Conservation (phyloP, 2,329 filamentous ascomycete species). For the Hypomyces perniciosus region DNA sequence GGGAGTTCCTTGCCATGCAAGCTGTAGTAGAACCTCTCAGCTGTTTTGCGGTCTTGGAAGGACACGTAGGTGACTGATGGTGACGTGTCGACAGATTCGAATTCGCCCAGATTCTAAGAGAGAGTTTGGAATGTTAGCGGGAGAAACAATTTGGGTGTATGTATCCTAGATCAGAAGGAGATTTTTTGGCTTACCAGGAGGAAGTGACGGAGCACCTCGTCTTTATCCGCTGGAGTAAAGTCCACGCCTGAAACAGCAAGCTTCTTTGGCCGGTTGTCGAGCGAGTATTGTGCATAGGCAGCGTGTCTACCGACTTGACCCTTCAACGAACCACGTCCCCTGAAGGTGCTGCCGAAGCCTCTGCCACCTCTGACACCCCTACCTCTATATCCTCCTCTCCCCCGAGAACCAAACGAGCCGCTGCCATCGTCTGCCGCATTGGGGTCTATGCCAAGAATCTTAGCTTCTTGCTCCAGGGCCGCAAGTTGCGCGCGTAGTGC, state of each 20-base stretch:
- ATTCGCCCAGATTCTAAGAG: conserved; percentile 54
- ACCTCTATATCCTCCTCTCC: conserved; percentile 36
- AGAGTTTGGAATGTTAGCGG: neutral
- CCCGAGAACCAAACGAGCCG: conserved; percentile 20
- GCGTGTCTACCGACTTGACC: conserved; percentile 45
- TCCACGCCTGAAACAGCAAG: conserved; percentile 59
- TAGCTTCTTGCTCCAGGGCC: conserved; percentile 67
- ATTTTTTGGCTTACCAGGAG: conserved; percentile 50
- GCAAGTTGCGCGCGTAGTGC: conserved; percentile 66
- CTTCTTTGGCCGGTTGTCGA: conserved; percentile 70
- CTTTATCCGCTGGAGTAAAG: conserved; percentile 55
- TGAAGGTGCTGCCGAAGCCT: conserved; percentile 23
- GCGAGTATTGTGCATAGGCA: conserved; percentile 56
- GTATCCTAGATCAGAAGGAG: neutral
- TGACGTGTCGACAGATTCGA: conserved; percentile 49
- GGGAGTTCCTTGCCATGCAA: conserved; percentile 54
- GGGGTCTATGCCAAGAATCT: conserved; percentile 61
- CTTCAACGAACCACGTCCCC: conserved; percentile 35
- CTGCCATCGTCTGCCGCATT: conserved; percentile 41
- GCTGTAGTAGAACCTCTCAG: conserved; percentile 61
- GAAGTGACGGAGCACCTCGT: conserved; percentile 66
- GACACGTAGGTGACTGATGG: conserved; percentile 47
- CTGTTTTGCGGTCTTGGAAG: conserved; percentile 63
- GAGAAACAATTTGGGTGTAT: neutral
- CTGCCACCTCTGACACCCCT: conserved; percentile 29